Conservation (phyloP, 2,329 filamentous ascomycete genomes). For the Colletotrichum acutatum region DNA sequence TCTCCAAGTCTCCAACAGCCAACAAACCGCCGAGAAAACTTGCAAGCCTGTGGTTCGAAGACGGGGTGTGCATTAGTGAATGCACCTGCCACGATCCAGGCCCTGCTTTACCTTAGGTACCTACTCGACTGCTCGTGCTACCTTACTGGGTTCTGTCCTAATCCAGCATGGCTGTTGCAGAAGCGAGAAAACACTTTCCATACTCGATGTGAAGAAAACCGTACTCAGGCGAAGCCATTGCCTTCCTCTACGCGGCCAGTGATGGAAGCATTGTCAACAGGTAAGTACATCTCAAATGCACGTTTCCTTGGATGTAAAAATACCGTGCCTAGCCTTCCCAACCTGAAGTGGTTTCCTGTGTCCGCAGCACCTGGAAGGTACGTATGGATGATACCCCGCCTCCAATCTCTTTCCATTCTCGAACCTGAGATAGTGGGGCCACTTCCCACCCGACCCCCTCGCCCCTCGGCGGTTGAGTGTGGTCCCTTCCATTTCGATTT, state of each 20-base stretch:
- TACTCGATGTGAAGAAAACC: not conserved
- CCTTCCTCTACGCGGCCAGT: too few relatives aligned
- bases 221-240: too few relatives aligned
- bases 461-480: not conserved
- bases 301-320: too few relatives aligned
- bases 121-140: not conserved
- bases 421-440: slow-evolving; percentile 20
- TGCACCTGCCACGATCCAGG: slow-evolving; percentile 15
- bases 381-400: slow-evolving; percentile 13
- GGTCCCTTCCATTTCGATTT: slow-evolving; percentile 1
- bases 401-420: slow-evolving; percentile 33
- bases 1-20: not conserved
- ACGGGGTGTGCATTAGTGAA: not conserved
- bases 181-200: not conserved
- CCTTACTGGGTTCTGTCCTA: not conserved
- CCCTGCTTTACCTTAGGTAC: not conserved
- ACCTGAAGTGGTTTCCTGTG: too few relatives aligned
- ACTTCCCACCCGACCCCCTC: not conserved
- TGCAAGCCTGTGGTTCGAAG: not conserved
- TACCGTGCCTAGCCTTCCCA: too few relatives aligned
- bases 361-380: too few relatives aligned
- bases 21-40: not conserved
- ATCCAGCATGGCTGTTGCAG: not conserved
- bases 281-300: too few relatives aligned
- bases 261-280: too few relatives aligned